Conservation (phyloP, 805 yeast genomes). For the Wickerhamomyces sydowiorum region DNA sequence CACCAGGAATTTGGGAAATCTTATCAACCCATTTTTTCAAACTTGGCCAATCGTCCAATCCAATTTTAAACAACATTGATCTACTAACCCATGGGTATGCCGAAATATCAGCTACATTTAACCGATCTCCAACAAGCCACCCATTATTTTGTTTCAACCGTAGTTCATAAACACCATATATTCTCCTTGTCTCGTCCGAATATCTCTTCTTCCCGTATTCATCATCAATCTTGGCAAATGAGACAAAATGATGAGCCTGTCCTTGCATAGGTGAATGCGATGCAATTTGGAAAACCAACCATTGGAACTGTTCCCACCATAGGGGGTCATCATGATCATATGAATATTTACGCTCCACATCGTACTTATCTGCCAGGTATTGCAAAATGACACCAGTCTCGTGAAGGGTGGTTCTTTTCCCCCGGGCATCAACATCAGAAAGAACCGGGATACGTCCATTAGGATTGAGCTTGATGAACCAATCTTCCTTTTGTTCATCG, state of each 20-base stretch:
- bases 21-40: slow-evolving; percentile 34
- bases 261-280: slow-evolving; percentile 52
- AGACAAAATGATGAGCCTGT: slow-evolving; percentile 38
- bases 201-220: slow-evolving; percentile 46
- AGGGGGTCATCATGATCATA: slow-evolving; percentile 28
- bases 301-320: slow-evolving; percentile 46
- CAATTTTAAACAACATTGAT: slow-evolving; percentile 12
- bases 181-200: slow-evolving; percentile 40
- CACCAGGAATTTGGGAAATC: slow-evolving; percentile 24
- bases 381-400: slow-evolving; percentile 56
- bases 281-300: slow-evolving; percentile 50
- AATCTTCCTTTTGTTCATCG: slow-evolving; percentile 44
- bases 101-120: slow-evolving; percentile 51
- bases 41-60: slow-evolving; percentile 23
- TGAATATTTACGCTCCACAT: slow-evolving; percentile 37
- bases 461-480: slow-evolving; percentile 50
- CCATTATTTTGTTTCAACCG: slow-evolving; percentile 41
- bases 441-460: slow-evolving; percentile 59
- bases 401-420: slow-evolving; percentile 36
- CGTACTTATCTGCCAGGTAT: slow-evolving; percentile 54
- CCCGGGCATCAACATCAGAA: slow-evolving; percentile 27
- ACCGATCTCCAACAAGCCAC: slow-evolving; percentile 50
- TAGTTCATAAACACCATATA: slow-evolving; percentile 45
- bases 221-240: slow-evolving; percentile 40
- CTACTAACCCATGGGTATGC: slow-evolving; percentile 47